Evolutionary conservation across 192 early-diverging fungal species (phyloP).

Genomic region (Dissophora globulifera): DNA sequence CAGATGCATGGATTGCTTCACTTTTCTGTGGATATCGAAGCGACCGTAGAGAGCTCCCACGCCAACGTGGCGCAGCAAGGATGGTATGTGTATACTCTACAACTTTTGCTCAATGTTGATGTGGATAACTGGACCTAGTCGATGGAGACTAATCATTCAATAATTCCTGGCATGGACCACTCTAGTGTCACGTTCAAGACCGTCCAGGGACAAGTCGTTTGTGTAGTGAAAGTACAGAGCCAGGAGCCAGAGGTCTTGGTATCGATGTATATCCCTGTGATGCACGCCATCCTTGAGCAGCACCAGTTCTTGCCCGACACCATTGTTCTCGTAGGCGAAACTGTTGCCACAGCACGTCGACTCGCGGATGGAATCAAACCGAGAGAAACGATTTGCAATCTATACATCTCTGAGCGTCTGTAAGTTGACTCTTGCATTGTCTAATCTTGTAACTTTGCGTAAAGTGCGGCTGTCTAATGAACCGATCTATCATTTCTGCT

Average conservation of each 20-base stretch:
- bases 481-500: background rate
- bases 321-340: conserved; percentile 40
- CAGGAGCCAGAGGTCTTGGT: conserved; percentile 43
- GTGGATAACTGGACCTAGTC: no score
- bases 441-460: background rate
- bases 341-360: conserved; percentile 29
- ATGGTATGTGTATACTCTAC: conserved; percentile 23
- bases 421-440: conserved; percentile 9
- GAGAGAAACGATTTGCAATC: conserved; percentile 17
- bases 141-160: no score
- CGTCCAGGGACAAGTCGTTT: conserved; percentile 15
- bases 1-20: conserved; percentile 73
- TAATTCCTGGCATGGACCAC: no score
- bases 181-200: conserved; percentile 35
- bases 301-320: conserved; percentile 46
- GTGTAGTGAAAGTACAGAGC: conserved; percentile 36
- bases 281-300: conserved; percentile 43
- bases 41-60: conserved; percentile 71
- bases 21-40: conserved; percentile 80
- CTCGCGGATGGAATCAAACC: conserved; percentile 41
- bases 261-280: conserved; percentile 46
- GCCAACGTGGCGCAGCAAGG: conserved; percentile 43
- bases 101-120: no score
- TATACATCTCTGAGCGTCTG: conserved; percentile 28
- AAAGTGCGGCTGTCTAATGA: background rate